Conservation (phyloP, 169 alveolate species). For the Perkinsus olseni region DNA sequence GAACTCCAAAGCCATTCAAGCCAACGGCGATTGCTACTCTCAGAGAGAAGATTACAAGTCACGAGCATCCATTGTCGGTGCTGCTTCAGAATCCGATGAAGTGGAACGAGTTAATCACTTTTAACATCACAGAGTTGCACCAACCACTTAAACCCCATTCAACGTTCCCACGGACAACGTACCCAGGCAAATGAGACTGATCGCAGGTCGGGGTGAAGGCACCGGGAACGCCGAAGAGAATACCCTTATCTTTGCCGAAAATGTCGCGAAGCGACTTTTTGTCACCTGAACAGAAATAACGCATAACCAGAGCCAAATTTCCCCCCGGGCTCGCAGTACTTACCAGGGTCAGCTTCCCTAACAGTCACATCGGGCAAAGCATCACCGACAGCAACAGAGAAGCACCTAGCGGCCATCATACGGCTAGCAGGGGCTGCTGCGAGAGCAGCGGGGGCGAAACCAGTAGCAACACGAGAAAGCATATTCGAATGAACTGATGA, state of each 20-base stretch:
- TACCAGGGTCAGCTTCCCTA: background rate
- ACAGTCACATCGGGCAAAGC: background rate
- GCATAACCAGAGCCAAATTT: background rate
- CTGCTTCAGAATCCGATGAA: slow-evolving; percentile 3
- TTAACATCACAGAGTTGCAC: background rate
- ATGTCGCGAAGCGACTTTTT: background rate
- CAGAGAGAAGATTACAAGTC: background rate
- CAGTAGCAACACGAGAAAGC: background rate
- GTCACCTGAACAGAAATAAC: background rate
- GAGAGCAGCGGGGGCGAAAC: background rate
- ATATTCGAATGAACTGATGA: background rate
- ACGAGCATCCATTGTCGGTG: background rate
- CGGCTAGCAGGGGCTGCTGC: background rate
- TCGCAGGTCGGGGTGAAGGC: slow-evolving; percentile 10
- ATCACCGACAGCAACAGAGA: background rate
- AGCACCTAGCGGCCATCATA: background rate
- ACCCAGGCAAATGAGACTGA: slow-evolving; percentile 3
- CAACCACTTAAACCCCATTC: background rate
- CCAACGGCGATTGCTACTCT: background rate
- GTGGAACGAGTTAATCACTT: background rate
- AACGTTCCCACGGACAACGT: background rate
- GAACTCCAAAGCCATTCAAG: background rate
- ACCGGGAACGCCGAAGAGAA: background rate
- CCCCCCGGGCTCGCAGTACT: too few species aligned
- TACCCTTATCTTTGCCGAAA: background rate